Evolutionary conservation across 2,329 filamentous ascomycete genomes (phyloP).

Genomic region (Aspergillus fructus): DNA sequence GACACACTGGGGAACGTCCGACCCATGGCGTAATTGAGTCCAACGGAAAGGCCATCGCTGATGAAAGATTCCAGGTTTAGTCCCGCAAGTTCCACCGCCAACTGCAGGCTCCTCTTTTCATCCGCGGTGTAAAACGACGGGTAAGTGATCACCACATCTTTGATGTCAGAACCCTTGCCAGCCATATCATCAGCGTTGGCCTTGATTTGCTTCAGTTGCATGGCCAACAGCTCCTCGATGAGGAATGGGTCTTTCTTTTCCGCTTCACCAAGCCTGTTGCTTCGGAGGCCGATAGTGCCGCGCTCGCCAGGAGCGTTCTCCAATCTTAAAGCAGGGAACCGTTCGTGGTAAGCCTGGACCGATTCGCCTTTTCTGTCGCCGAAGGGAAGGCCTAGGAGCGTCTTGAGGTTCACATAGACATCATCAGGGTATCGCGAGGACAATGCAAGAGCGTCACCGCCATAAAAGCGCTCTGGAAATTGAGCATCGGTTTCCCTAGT

Average conservation of each 20-base stretch:
- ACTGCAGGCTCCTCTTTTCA: slow-evolving; percentile 81
- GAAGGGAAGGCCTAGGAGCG: slow-evolving; percentile 72
- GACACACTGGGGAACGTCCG: slow-evolving; percentile 83
- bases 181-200: slow-evolving; percentile 83
- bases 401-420: slow-evolving; percentile 92
- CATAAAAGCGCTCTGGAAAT: slow-evolving; percentile 88
- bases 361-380: slow-evolving; percentile 44
- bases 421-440: slow-evolving; percentile 86
- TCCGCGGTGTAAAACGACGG: slow-evolving; percentile 87
- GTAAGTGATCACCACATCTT: slow-evolving; percentile 83
- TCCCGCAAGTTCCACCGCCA: slow-evolving; percentile 84
- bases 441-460: slow-evolving; percentile 85
- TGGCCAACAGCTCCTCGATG: slow-evolving; percentile 91
- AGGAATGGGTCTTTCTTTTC: slow-evolving; percentile 64
- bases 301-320: slow-evolving; percentile 53
- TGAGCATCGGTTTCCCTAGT: slow-evolving; percentile 62
- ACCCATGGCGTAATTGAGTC: slow-evolving; percentile 89
- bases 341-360: slow-evolving; percentile 67
- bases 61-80: slow-evolving; percentile 81
- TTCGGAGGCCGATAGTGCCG: slow-evolving; percentile 79
- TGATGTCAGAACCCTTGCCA: slow-evolving; percentile 70
- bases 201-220: slow-evolving; percentile 91
- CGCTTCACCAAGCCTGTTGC: slow-evolving; percentile 64
- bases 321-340: slow-evolving; percentile 77
- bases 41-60: slow-evolving; percentile 88